Conservation (phyloP, 495 filamentous ascomycete genomes). For the Cudoniella acicularis region DNA sequence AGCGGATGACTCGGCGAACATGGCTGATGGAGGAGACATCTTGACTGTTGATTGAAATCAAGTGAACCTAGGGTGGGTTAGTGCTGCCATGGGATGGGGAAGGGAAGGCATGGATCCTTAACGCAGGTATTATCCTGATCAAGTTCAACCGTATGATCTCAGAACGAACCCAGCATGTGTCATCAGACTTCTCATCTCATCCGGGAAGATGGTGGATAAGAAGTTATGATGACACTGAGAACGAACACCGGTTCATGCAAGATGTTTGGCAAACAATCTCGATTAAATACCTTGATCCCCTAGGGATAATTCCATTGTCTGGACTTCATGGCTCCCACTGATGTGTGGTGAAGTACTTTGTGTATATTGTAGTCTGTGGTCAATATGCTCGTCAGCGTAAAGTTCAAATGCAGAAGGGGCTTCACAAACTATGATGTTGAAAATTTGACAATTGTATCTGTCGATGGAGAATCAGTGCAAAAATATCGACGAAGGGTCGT, state of each 20-base stretch:
- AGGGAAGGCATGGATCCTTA: slow-evolving; percentile 79
- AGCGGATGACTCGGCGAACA: slow-evolving; percentile 26
- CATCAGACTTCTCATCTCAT: slow-evolving; percentile 20
- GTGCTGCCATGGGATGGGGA: slow-evolving; percentile 28
- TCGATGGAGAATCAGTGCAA: neutral
- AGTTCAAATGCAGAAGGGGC: neutral
- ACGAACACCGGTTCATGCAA: slow-evolving; percentile 69
- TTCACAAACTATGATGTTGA: slow-evolving; percentile 1
- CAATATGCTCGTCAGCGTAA: neutral
- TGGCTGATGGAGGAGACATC: slow-evolving; percentile 72
- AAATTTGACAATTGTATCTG: neutral
- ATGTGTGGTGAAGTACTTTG: slow-evolving; percentile 9
- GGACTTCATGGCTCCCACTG: slow-evolving; percentile 20
- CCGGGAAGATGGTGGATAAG: slow-evolving; percentile 27
- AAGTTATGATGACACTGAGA: slow-evolving; percentile 21
- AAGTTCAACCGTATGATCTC: slow-evolving; percentile 98
- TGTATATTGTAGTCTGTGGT: slow-evolving; percentile 6
- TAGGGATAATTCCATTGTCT: slow-evolving; percentile 27
- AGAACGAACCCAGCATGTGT: slow-evolving; percentile 54
- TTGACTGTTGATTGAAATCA: slow-evolving; percentile 29
- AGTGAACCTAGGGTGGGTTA: slow-evolving; percentile 31
- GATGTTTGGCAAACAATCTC: slow-evolving; percentile 38
- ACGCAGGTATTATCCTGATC: slow-evolving; percentile 99
- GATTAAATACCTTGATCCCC: slow-evolving; percentile 60
- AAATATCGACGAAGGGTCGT: neutral